These are phyloP conservation scores for Magnaporthales sp. DNA, from an alignment of 2,329 filamentous ascomycete genomes.

Conservation along the genomic window DNA sequence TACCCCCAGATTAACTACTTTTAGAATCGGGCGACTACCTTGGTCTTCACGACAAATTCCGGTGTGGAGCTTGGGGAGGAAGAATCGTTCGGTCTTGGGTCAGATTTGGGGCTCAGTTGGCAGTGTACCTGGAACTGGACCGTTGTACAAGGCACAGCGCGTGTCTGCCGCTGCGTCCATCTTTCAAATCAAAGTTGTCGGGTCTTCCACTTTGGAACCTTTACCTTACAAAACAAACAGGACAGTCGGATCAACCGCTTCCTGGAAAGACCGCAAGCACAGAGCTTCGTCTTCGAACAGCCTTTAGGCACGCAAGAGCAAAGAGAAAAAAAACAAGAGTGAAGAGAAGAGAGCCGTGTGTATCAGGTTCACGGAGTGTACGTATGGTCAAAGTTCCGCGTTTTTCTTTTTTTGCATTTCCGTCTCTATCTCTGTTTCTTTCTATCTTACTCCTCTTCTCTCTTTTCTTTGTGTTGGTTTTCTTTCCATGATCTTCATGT, in stretches of 20 bases:
- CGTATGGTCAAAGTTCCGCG: conserved; percentile 30
- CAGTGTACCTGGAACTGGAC: background rate
- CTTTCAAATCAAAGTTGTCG: background rate
- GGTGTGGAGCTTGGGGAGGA: background rate
- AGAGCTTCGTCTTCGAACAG: conserved; percentile 53
- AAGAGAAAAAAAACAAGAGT: background rate
- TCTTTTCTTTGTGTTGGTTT: background rate
- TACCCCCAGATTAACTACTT: background rate
- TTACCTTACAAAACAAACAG: background rate
- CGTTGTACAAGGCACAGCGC: background rate
- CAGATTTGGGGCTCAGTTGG: conserved; percentile 1
- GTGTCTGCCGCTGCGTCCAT: background rate
- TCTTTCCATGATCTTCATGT: background rate
- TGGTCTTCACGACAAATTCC: background rate
- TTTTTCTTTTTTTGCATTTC: conserved; percentile 12
- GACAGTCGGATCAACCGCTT: conserved; percentile 3
- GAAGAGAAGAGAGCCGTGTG: conserved; percentile 14
- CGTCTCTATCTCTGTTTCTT: conserved; percentile 14
- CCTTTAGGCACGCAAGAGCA: background rate
- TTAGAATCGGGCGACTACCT: background rate
- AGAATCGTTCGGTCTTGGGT: background rate
- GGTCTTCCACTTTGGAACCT: background rate
- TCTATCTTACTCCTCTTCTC: conserved; percentile 9
- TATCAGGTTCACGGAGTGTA: conserved; percentile 37
- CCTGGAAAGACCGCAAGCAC: conserved; percentile 41